Evolutionary conservation across 1,284 basidiomycete species (phyloP).

Genomic region (Phlebopus sp.): DNA sequence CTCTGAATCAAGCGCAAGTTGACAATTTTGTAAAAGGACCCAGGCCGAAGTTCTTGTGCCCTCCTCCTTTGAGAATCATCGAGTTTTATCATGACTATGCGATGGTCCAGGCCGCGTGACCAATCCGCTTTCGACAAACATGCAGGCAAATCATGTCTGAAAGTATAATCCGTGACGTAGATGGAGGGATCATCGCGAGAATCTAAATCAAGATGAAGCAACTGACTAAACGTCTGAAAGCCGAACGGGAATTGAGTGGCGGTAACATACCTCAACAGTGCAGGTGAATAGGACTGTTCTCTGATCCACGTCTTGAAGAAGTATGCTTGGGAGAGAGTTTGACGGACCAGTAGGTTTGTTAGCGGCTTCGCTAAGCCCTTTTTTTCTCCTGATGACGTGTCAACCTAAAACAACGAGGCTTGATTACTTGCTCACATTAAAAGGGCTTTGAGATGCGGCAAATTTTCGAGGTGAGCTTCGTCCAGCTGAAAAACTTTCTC

Average conservation of each 20-base stretch:
- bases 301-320: slow-evolving; percentile 45
- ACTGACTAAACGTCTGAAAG: slow-evolving; percentile 31
- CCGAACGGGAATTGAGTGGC: background rate
- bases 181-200: slow-evolving; percentile 37
- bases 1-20: slow-evolving; percentile 49
- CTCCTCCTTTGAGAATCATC: slow-evolving; percentile 46
- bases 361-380: slow-evolving; percentile 39
- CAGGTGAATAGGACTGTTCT: slow-evolving; percentile 49
- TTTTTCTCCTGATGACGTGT: slow-evolving; percentile 49
- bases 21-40: slow-evolving; percentile 46
- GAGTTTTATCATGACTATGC: slow-evolving; percentile 53
- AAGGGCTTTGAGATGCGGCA: slow-evolving; percentile 44
- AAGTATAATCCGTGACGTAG: slow-evolving; percentile 68
- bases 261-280: slow-evolving; percentile 50
- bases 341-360: slow-evolving; percentile 20
- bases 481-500: slow-evolving; percentile 45
- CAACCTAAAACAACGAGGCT: slow-evolving; percentile 3
- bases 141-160: slow-evolving; percentile 42
- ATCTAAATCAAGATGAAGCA: slow-evolving; percentile 42
- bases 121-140: slow-evolving; percentile 32
- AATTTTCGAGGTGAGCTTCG: slow-evolving; percentile 35
- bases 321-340: slow-evolving; percentile 41
- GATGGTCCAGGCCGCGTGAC: slow-evolving; percentile 42
- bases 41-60: slow-evolving; percentile 39
- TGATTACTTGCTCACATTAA: slow-evolving; percentile 44